Evolutionary conservation across 164 flowering plant species (phyloP), one percentile per base, ranked within the genome.

Genomic region (Vitis rupestris): DNA sequence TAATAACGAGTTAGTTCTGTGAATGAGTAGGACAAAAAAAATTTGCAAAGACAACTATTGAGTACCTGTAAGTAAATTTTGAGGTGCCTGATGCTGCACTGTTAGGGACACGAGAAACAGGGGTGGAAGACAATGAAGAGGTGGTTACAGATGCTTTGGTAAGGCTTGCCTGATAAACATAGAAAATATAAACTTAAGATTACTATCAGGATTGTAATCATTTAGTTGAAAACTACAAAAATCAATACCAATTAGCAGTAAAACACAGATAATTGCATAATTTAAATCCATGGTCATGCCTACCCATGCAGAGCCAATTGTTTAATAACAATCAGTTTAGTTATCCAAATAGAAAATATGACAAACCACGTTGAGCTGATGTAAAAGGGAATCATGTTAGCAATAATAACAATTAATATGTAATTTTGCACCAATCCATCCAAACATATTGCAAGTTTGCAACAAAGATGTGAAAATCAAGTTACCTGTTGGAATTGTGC

Each of bases 31-130:
- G 30, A 30, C 49, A 16, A 63, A 0, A 9, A n/a, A 10, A 47
- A 14, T 59, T 37, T 9, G 16, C 23, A 16, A 62, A 50, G 51
- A 70, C 29, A 70, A 56, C 16, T 51, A 67, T 15, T 64, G 29
- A 37, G 1, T 84, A 92, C 98, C 97, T 87, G 80, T 90, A 94
- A 27, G 91, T 82, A 77, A 82, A 80, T 75, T 92, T 94, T 67
- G 97, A 88, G 61, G 90, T 76, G 56, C 87, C 93, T 64, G 75
- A n/a, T 17, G 76, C 76, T 53, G 85, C 73, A 68, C 79, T 66
- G 66, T 73, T 76, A 53, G 76, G 82, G 69, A 67, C 76, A 51
- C 86, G 87, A 57, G 84, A 68, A 67, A 70, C 83, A 70, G 93
- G 84, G 66, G 63, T 37, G 16, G 91, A 67, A 44, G 90, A 55